phyloP scores from a whole-genome alignment of 768 basidiomycete species.

The Tulasnella sp. region DNA sequence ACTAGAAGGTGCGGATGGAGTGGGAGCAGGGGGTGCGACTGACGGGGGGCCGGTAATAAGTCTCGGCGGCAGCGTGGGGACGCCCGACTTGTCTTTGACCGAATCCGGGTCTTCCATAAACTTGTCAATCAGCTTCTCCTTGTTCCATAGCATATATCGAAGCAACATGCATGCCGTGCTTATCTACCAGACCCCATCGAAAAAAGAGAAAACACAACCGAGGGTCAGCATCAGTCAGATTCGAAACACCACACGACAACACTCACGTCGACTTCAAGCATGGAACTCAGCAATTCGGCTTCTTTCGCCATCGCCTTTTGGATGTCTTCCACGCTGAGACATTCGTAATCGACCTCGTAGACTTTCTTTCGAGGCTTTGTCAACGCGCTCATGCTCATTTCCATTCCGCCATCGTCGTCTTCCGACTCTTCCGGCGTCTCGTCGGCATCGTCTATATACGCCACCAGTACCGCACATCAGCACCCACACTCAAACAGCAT shows the following conservation, averaged over 20 bases:
- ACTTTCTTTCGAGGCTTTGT: constrained; percentile 48
- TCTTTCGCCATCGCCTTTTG: constrained; percentile 67
- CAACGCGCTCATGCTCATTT: constrained; percentile 37
- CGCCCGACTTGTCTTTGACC: constrained; percentile 64
- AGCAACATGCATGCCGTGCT: constrained; percentile 66
- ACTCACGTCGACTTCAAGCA: constrained; percentile 83
- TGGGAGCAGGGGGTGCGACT: constrained; percentile 30
- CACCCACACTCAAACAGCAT: constrained; percentile 11
- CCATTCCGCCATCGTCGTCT: constrained; percentile 14
- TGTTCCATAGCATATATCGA: constrained; percentile 85
- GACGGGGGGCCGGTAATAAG: constrained; percentile 22
- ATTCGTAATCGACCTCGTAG: constrained; percentile 78
- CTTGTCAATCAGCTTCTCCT: constrained; percentile 87
- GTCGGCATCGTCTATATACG: constrained; percentile 36
- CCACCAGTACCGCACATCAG: constrained; percentile 21
- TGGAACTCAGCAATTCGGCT: constrained; percentile 73
- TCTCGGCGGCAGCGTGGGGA: constrained; percentile 23
- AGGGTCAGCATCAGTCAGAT: constrained; percentile 7
- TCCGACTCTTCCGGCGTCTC: constrained; percentile 32
- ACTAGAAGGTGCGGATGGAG: constrained; percentile 24
- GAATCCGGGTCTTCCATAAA: constrained; percentile 85
- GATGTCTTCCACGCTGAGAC: constrained; percentile 58
- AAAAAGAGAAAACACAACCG: neutral
- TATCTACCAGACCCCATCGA: constrained; percentile 30
- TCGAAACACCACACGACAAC: neutral